phyloP scores from a whole-genome alignment of 305 asterid genomes.

The Plantago lanceolata region DNA sequence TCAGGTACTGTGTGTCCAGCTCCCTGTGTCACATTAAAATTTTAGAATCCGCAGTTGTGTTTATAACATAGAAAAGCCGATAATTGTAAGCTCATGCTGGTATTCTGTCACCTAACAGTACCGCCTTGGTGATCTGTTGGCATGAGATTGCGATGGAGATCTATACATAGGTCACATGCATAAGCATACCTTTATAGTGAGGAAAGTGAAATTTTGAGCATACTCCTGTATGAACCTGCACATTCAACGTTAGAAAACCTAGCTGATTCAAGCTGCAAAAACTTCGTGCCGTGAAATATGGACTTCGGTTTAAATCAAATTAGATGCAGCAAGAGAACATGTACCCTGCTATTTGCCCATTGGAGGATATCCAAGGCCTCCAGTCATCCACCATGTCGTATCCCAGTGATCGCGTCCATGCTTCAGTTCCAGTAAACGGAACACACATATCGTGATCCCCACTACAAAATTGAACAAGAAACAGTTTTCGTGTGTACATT shows the following conservation, averaged over 20 bases:
- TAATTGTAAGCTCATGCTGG: no score
- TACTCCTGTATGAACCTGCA: conserved; percentile 45
- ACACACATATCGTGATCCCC: conserved; percentile 72
- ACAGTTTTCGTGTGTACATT: neutral
- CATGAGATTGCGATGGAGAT: no score
- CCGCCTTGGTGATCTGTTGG: no score
- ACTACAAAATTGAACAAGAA: conserved; percentile 19
- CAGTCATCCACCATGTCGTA: conserved; percentile 38
- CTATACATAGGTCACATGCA: neutral
- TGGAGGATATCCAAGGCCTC: conserved; percentile 53
- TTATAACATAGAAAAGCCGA: neutral
- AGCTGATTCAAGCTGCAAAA: neutral
- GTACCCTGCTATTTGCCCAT: conserved; percentile 39
- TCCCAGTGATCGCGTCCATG: conserved; percentile 50
- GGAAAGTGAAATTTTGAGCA: conserved; percentile 42
- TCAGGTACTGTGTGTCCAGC: conserved; percentile 68
- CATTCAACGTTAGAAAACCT: neutral
- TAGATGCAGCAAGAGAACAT: neutral
- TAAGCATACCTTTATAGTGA: conserved; percentile 49
- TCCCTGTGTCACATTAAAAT: conserved; percentile 28
- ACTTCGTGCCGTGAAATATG: neutral
- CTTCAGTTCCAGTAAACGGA: conserved; percentile 59
- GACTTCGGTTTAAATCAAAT: neutral
- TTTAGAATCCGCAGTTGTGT: no score
- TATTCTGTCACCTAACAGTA: no score